Base-by-base conservation (phyloP, 78 protist genomes). In the Planoprotostelium fungivorum region DNA sequence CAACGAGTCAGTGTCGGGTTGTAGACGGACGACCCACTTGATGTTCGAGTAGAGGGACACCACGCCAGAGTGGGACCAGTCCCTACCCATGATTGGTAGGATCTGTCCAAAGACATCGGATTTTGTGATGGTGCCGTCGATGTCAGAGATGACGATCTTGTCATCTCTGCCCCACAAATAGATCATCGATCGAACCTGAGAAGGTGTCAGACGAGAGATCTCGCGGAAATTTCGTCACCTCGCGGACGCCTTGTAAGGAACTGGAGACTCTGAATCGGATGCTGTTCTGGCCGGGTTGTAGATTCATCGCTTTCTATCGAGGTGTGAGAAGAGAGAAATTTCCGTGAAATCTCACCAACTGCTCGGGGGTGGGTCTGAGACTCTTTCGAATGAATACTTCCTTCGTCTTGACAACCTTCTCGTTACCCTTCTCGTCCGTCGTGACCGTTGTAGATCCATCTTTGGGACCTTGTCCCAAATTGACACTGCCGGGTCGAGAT, bases 91-190 rank as follows among this genome's bases (percentile, higher is more conserved):
- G 36, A 85, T 38, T 29, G 98, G 96, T 9, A 97, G 86, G 29
- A 98, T 88, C 89, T 98, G 99, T 36, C 99, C 99, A 36, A 96
- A 84, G 29, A 90, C 96, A 63, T 98, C 99, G 29, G 97, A 92
- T 73, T 94, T 95, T 0, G 99, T 98, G 93, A 98, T 96, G 38
- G 99, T 98, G n/a, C 99, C 99, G 91, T 98, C 99, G 28, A 98
- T 95, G 92, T 98, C 99, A 0, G 96, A 91, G 36, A 98, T 91
- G 38, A 98, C 97, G 51, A 98, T 88, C 93, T 96, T 95, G 63
- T 91, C 84, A 35, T 38, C 29, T 38, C 38, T 84, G 0, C 34
- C 34, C 98, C 98, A 96, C 37, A 97, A 87, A 88, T 85, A 98
- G 51, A 98, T 86, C 37, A 25, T 0, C n/a, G 93, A 5, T 5